Evolutionary conservation across 441 rosid genomes (phyloP).

Genomic region (Populus tomentosa): DNA sequence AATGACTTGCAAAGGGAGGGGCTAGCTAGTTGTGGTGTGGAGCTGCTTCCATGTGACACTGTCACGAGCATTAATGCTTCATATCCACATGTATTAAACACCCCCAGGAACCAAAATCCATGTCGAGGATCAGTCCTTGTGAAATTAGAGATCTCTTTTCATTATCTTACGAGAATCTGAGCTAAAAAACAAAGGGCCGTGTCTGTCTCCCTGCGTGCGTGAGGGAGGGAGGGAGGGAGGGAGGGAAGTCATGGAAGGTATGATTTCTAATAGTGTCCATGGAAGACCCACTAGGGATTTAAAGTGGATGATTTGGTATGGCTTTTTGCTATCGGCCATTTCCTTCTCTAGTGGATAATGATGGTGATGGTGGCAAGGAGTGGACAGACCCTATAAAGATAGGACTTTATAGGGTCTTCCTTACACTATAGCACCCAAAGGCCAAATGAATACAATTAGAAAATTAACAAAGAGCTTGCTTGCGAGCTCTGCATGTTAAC

Average conservation of each 20-base stretch:
- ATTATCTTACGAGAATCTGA: constrained; percentile 21
- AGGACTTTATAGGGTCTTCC: constrained; percentile 4
- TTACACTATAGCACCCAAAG: constrained; percentile 8
- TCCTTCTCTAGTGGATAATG: constrained; percentile 8
- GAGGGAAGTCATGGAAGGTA: constrained; percentile 3
- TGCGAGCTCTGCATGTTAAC: constrained; percentile 22
- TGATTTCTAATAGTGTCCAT: background rate
- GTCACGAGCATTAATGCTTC: constrained; percentile 27
- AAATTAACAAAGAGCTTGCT: constrained; percentile 17
- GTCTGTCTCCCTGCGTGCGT: no score
- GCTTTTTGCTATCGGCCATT: background rate
- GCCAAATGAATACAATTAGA: constrained; percentile 14
- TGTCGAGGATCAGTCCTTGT: constrained; percentile 23
- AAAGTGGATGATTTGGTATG: constrained; percentile 7
- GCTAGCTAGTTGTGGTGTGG: constrained; percentile 10
- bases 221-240: no score
- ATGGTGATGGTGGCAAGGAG: constrained; percentile 5
- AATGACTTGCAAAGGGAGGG: background rate
- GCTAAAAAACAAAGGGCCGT: background rate
- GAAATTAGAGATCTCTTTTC: constrained; percentile 10
- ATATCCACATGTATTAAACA: constrained; percentile 3
- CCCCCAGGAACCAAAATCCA: background rate
- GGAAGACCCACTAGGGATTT: background rate
- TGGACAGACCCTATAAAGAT: background rate
- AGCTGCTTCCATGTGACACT: constrained; percentile 28